Conservation (phyloP, 2,329 filamentous ascomycete species). For the Fusarium graminum region DNA sequence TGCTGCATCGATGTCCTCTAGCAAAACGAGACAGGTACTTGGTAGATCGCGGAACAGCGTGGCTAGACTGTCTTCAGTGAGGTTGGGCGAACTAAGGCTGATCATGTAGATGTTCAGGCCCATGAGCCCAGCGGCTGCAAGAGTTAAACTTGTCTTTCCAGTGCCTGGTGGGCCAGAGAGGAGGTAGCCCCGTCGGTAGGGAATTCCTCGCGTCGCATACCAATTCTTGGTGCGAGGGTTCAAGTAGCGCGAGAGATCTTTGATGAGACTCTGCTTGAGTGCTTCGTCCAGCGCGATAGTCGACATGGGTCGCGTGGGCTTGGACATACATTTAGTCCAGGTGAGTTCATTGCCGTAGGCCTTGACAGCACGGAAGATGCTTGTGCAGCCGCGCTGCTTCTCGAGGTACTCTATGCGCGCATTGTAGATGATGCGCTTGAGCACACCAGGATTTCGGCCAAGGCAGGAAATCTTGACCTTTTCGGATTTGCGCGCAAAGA, state of each 20-base stretch:
- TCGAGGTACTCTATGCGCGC: constrained; percentile 29
- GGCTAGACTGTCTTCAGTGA: constrained; percentile 31
- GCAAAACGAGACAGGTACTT: constrained; percentile 24
- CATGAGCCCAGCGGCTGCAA: constrained; percentile 34
- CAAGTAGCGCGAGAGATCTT: constrained; percentile 36
- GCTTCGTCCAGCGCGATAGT: constrained; percentile 36
- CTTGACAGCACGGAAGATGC: constrained; percentile 25
- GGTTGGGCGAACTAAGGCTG: constrained; percentile 14
- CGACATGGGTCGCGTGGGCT: constrained; percentile 32
- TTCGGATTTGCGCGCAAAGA: neutral
- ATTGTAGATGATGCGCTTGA: constrained; percentile 34
- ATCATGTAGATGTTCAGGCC: constrained; percentile 39
- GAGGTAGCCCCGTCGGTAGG: constrained; percentile 42
- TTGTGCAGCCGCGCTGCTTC: constrained; percentile 30
- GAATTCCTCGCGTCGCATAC: constrained; percentile 40
- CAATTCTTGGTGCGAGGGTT: constrained; percentile 34
- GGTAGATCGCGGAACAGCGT: constrained; percentile 21
- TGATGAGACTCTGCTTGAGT: constrained; percentile 31
- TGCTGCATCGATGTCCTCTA: constrained; percentile 37
- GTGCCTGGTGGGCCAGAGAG: constrained; percentile 41
- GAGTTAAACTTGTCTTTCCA: constrained; percentile 38
- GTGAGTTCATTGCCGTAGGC: neutral
- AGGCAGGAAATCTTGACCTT: constrained; percentile 28
- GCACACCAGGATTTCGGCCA: constrained; percentile 21
- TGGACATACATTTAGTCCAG: constrained; percentile 37